phyloP scores from a whole-genome alignment of 2,329 filamentous ascomycete genomes.

The Trichoderma arundinaceum region DNA sequence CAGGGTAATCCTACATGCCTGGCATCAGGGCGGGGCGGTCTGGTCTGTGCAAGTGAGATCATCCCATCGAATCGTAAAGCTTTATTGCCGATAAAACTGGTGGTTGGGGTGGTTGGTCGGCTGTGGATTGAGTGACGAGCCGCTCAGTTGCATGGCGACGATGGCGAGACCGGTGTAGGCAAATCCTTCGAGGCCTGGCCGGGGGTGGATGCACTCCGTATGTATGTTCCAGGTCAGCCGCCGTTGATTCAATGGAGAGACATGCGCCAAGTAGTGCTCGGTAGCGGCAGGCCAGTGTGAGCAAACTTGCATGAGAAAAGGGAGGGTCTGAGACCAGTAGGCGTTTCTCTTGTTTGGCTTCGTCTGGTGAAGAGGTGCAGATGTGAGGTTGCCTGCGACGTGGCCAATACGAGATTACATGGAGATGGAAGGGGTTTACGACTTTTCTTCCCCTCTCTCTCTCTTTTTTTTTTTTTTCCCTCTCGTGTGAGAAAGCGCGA shows the following conservation, averaged over 20 bases:
- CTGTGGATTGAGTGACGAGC: constrained; percentile 5
- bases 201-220: neutral
- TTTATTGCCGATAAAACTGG: constrained; percentile 20
- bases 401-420: constrained; percentile 19
- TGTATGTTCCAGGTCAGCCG: constrained; percentile 20
- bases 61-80: constrained; percentile 27
- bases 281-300: neutral
- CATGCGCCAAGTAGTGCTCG: constrained; percentile 3
- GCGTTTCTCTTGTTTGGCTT: neutral
- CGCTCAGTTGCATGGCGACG: constrained; percentile 5
- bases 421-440: constrained; percentile 11
- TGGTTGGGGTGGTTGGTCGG: constrained; percentile 26
- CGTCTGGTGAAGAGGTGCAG: neutral
- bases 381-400: constrained; percentile 1
- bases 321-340: neutral
- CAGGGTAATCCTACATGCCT: constrained; percentile 23
- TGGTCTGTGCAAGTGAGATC: constrained; percentile 28
- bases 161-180: constrained; percentile 13
- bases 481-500: neutral
- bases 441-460: neutral
- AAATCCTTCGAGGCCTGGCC: constrained; percentile 21
- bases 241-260: constrained; percentile 6
- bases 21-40: constrained; percentile 20
- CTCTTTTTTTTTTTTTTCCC: neutral
- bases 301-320: constrained; percentile 8